Base-by-base conservation (phyloP, 345 rosid genomes). In the Syzygium grande region DNA sequence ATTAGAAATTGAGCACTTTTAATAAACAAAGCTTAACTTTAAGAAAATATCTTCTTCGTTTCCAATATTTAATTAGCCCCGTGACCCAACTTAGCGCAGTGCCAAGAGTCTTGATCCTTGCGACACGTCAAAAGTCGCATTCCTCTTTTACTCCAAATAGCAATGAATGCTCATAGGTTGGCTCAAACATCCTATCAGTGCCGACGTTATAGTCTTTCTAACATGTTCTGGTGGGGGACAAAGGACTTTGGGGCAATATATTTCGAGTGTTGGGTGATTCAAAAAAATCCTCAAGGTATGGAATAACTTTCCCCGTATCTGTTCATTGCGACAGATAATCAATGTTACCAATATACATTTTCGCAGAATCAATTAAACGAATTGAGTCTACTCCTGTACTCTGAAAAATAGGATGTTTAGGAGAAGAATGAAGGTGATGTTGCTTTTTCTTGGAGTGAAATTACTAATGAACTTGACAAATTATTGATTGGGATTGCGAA, bases 261-360 rank as follows among this genome's bases (percentile, higher is more conserved):
- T 68, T 68, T 30, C 17, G 21, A 30, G 79, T 10, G 22, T 30
- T 1, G 7, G 43, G 30, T 11, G 79, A 68, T 17, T 30, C 11
- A 11, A 30, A 30, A 30, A 68, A 10, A 55, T 25, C 27, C 27
- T 55, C 22, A 23, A 2, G n/a, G 5, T 5, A 56, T 23, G 27
- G 12, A 68, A 73, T 34, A 34, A 41, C 14, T 34, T 68, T 68
- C 21, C 6, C 4, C 19, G 23, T 4, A 19, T 17, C 79, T 21
- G 13, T 68, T 10, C 6, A 34, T 34, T 23, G 8, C 7, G 25
- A 19, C 13, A 43, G 6, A 9, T 17, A 30, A 17, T 5, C 10
- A 2, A 30, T 3, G 2, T 6, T 29, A 34, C 43, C 12, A 0
- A 65, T 9, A 3, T 1, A 0, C 0, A 25, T 34, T 1, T 7